Evolutionary conservation across 805 yeast genomes (phyloP).

Genomic region (Metschnikowia gruessii): DNA sequence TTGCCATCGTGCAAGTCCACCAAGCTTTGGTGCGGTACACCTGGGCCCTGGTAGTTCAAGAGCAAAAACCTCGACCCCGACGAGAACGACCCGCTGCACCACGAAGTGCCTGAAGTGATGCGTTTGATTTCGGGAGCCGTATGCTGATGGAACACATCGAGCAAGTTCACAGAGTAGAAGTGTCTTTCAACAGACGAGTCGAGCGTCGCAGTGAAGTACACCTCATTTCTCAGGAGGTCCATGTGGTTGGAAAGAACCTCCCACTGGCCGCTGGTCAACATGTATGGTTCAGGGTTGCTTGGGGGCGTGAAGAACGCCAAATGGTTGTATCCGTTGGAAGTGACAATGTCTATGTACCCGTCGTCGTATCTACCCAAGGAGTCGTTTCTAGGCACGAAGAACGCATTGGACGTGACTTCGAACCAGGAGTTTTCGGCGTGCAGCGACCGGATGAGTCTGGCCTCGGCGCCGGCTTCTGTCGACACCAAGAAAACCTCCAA

Average conservation of each 20-base stretch:
- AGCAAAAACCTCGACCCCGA: slow-evolving; percentile 72
- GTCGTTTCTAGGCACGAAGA: slow-evolving; percentile 37
- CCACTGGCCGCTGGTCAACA: slow-evolving; percentile 74
- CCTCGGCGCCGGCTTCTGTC: slow-evolving; percentile 25
- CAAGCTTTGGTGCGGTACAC: slow-evolving; percentile 73
- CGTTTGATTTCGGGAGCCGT: slow-evolving; percentile 23
- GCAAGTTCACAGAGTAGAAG: slow-evolving; percentile 62
- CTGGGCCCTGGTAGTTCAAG: slow-evolving; percentile 74
- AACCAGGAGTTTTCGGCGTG: slow-evolving; percentile 60
- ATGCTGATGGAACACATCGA: slow-evolving; percentile 41
- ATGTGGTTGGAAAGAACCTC: slow-evolving; percentile 58
- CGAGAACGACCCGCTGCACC: slow-evolving; percentile 71
- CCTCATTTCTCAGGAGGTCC: slow-evolving; percentile 37
- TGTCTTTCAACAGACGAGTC: slow-evolving; percentile 83
- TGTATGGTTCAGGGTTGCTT: slow-evolving; percentile 39
- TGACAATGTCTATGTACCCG: slow-evolving; percentile 79
- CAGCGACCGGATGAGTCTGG: slow-evolving; percentile 39
- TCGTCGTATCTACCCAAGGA: slow-evolving; percentile 36
- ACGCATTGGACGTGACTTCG: slow-evolving; percentile 40
- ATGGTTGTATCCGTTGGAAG: slow-evolving; percentile 62
- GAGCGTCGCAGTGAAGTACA: slow-evolving; percentile 70
- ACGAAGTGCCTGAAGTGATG: slow-evolving; percentile 46
- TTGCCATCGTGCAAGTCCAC: slow-evolving; percentile 38
- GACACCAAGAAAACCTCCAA: slow-evolving; percentile 50
- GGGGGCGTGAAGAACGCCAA: slow-evolving; percentile 83